A percentile compares a stretch with the other conserved stretches of the same genome.
Conservation (phyloP, 2,329 filamentous ascomycete genomes). For the Xylaria sp. region DNA sequence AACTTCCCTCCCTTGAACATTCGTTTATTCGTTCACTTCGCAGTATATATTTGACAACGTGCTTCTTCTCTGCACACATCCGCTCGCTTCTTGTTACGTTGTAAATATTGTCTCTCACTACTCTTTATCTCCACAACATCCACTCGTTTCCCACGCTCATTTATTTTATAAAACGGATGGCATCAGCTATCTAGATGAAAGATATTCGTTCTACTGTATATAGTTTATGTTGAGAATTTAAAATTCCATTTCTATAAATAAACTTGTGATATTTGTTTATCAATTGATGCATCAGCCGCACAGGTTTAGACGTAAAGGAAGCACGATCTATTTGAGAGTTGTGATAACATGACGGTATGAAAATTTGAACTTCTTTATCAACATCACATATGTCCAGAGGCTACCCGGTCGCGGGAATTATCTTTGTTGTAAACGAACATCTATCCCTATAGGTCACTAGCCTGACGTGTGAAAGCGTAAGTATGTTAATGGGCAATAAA, state of each 20-base stretch:
- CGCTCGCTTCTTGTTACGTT: not conserved
- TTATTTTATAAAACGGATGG: slow-evolving; percentile 7
- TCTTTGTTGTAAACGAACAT: not conserved
- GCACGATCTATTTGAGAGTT: not conserved
- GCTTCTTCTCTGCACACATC: not conserved
- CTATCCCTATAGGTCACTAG: not conserved
- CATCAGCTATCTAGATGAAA: not conserved
- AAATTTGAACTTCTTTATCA: not conserved
- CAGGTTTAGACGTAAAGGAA: not conserved
- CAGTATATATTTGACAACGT: slow-evolving; percentile 25
- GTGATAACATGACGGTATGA: not conserved
- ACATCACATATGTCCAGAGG: not conserved
- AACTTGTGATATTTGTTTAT: not conserved
- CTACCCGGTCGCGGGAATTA: not conserved
- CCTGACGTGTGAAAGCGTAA: not conserved
- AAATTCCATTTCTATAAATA: not conserved
- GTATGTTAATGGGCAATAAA: not conserved
- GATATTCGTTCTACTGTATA: slow-evolving; percentile 18
- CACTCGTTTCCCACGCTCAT: slow-evolving; percentile 14
- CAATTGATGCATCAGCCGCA: not conserved
- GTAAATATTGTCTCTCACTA: not conserved
- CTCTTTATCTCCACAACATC: not conserved
- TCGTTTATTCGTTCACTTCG: slow-evolving; percentile 18
- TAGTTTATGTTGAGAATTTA: slow-evolving; percentile 13
- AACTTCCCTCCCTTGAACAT: not conserved